Percentiles rank a stretch among this genome's conserved stretches.
Evolutionary conservation across 805 yeast genomes (phyloP).

Genomic region (Kodamaea hsintzibuensis): DNA sequence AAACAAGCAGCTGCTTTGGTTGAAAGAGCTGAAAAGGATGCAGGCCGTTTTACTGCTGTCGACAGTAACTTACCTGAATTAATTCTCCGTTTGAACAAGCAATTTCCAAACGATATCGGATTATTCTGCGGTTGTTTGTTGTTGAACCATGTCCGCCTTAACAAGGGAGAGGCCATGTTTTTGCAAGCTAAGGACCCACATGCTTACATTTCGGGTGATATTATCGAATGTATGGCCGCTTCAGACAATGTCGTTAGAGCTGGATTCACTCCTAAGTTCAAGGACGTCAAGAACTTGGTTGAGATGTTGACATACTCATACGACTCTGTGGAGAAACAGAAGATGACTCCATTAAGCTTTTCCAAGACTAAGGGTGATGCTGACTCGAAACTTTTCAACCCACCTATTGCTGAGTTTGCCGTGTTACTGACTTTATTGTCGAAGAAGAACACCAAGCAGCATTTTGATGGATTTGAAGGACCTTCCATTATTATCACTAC

Average conservation of each 20-base stretch:
- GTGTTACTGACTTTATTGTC: conserved; percentile 81
- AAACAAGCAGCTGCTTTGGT: conserved; percentile 66
- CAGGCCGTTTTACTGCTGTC: conserved; percentile 54
- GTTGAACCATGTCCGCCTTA: conserved; percentile 81
- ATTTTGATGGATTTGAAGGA: conserved; percentile 66
- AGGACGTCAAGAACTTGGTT: conserved; percentile 89
- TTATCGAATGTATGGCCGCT: conserved; percentile 99
- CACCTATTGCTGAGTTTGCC: conserved; percentile 95
- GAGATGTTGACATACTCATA: conserved; percentile 87
- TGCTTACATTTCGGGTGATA: conserved; percentile 96
- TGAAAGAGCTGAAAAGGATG: conserved; percentile 57
- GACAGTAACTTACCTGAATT: conserved; percentile 63
- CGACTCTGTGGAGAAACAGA: conserved; percentile 90
- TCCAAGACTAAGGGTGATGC: conserved; percentile 68
- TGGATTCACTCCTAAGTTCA: conserved; percentile 99
- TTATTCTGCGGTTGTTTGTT: conserved; percentile 92
- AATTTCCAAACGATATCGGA: conserved; percentile 93
- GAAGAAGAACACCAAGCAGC: conserved; percentile 50
- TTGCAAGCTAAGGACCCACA: conserved; percentile 97
- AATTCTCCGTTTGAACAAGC: conserved; percentile 74
- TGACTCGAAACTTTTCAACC: conserved; percentile 69
- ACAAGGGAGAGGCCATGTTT: conserved; percentile 94
- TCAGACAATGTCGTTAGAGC: conserved; percentile 98
- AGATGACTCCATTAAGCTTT: conserved; percentile 69
- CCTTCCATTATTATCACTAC: conserved; percentile 88